Evolutionary conservation across 23 red algal genomes (phyloP).

Genomic region (Chondrus crispus): DNA sequence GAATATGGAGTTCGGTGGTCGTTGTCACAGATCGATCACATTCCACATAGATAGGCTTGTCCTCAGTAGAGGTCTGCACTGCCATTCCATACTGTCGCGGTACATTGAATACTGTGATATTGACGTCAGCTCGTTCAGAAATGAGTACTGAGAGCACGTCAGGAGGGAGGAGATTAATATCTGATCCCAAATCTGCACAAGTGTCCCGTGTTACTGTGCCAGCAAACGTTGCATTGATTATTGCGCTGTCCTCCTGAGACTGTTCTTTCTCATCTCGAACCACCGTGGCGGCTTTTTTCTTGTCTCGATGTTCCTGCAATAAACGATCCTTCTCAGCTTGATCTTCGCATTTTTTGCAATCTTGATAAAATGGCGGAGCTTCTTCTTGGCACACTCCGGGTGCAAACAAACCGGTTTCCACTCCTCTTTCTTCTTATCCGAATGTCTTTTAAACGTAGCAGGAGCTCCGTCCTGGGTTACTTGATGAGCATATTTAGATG

Average conservation of each 20-base stretch:
- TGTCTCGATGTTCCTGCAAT: not conserved
- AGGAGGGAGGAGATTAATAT: not conserved
- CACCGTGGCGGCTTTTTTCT: not conserved
- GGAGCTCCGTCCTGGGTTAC: too few relatives aligned
- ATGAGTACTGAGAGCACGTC: not conserved
- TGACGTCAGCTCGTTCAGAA: not conserved
- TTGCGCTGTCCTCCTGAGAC: not conserved
- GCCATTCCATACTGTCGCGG: not conserved
- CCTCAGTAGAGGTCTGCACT: not conserved
- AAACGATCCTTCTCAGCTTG: not conserved
- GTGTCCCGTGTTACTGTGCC: not conserved
- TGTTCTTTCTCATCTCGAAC: not conserved
- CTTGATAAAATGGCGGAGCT: not conserved
- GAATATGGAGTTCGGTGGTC: not conserved
- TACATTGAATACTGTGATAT: not conserved
- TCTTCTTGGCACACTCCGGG: not conserved
- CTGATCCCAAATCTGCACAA: not conserved
- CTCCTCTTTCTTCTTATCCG: not conserved
- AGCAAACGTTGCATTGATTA: not conserved
- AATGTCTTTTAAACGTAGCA: too few relatives aligned
- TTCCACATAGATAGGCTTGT: not conserved
- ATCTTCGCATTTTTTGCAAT: not conserved
- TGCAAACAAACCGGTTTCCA: not conserved
- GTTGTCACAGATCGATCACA: not conserved
- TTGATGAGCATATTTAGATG: too few relatives aligned